Conservation (phyloP, 1,284 basidiomycete genomes). For the Sanghuangporus sanghuang region DNA sequence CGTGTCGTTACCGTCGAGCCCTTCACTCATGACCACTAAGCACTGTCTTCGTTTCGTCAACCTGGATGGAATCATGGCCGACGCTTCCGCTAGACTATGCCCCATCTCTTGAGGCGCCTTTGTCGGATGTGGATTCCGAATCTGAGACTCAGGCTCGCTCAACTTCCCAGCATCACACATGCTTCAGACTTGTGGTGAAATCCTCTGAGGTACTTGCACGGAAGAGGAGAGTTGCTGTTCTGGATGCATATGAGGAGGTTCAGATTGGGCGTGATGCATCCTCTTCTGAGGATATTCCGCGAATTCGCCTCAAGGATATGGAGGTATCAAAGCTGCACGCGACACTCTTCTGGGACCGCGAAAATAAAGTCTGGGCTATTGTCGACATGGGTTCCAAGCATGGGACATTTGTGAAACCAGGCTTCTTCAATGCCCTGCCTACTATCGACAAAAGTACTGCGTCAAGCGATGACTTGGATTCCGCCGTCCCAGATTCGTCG, state of each 20-base stretch:
- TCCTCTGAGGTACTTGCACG: slow-evolving; percentile 46
- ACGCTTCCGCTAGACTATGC: slow-evolving; percentile 31
- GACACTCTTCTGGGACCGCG: slow-evolving; percentile 63
- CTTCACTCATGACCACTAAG: too few relatives aligned
- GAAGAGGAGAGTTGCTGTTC: slow-evolving; percentile 46
- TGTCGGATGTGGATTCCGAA: slow-evolving; percentile 19
- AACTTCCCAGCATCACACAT: slow-evolving; percentile 23
- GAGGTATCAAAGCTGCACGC: slow-evolving; percentile 75
- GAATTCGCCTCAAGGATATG: slow-evolving; percentile 75
- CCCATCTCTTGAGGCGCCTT: slow-evolving; percentile 54
- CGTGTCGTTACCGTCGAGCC: too few relatives aligned
- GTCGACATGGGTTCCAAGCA: slow-evolving; percentile 82
- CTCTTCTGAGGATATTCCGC: slow-evolving; percentile 44
- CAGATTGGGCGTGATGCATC: slow-evolving; percentile 67
- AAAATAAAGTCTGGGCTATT: slow-evolving; percentile 53
- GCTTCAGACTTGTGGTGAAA: slow-evolving; percentile 53
- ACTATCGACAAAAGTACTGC: not conserved
- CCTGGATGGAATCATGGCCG: not conserved
- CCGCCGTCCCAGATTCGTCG: slow-evolving; percentile 14
- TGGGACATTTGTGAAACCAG: slow-evolving; percentile 54
- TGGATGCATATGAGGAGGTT: slow-evolving; percentile 58
- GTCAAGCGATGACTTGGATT: not conserved
- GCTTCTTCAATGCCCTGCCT: not conserved
- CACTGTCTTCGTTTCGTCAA: not conserved
- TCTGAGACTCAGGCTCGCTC: not conserved